These are phyloP conservation scores for Nannochloris sp. DNA, from an alignment of 139 green algal species.

Conservation along the genomic window DNA sequence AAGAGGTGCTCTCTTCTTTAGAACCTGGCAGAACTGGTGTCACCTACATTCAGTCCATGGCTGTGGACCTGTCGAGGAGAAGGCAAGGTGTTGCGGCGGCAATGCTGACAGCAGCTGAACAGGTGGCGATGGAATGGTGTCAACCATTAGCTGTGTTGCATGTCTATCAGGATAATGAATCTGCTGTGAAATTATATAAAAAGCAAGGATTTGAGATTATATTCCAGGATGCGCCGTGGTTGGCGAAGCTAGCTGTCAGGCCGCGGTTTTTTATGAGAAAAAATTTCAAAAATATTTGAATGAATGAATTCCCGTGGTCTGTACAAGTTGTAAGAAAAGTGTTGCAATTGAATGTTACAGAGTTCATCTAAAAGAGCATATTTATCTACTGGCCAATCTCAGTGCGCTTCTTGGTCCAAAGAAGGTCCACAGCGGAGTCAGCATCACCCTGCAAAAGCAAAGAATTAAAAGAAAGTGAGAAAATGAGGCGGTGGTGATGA, in stretches of 20 bases:
- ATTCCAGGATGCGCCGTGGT: constrained; percentile 11
- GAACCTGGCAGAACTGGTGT: background rate
- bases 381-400: constrained; percentile 40
- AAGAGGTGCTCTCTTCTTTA: constrained; percentile 19
- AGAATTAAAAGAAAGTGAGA: constrained; percentile 10
- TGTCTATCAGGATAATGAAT: constrained; percentile 36
- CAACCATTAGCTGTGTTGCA: constrained; percentile 28
- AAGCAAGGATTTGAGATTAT: constrained; percentile 23
- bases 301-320: background rate
- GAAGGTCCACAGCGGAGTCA: constrained; percentile 81
- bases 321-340: background rate
- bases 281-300: background rate
- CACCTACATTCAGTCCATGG: constrained; percentile 40
- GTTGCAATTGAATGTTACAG: background rate
- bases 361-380: constrained; percentile 4
- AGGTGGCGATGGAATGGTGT: constrained; percentile 26
- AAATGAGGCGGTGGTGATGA: too few relatives aligned
- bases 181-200: constrained; percentile 32
- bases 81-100: constrained; percentile 15
- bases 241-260: constrained; percentile 8
- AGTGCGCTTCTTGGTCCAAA: constrained; percentile 80
- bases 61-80: constrained; percentile 11
- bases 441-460: constrained; percentile 73
- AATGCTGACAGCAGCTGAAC: constrained; percentile 27
- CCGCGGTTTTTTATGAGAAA: constrained; percentile 30